phyloP scores from a whole-genome alignment of 768 basidiomycete genomes.

The Tricholoma matsutake region DNA sequence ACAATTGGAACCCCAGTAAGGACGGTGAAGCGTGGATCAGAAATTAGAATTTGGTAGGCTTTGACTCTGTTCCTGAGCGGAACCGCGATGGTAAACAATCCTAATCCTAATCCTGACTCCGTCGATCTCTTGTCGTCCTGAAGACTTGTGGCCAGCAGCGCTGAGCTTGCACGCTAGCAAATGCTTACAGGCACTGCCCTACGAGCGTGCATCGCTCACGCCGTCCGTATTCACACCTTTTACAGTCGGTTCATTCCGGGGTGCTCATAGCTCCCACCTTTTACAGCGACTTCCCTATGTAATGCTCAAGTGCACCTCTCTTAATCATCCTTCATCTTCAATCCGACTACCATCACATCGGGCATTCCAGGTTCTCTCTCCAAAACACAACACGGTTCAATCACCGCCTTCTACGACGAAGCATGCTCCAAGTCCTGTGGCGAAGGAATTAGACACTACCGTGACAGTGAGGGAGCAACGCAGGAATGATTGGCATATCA shows the following conservation, averaged over 20 bases:
- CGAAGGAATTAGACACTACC: conserved; percentile 16
- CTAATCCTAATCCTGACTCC: no score
- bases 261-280: neutral
- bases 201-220: neutral
- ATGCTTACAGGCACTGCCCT: conserved; percentile 2
- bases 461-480: conserved; percentile 49
- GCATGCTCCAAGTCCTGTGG: neutral
- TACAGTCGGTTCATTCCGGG: neutral
- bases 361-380: conserved; percentile 15
- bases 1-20: neutral
- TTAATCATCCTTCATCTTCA: neutral
- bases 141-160: no score
- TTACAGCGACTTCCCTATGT: neutral
- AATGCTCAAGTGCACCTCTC: neutral
- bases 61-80: no score
- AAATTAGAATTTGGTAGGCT: no score
- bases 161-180: neutral
- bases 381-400: conserved; percentile 8
- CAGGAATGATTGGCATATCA: conserved; percentile 81
- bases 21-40: no score
- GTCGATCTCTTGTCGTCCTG: no score
- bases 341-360: conserved; percentile 3
- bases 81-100: no score
- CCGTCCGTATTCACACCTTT: neutral
- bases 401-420: conserved; percentile 7